Conservation (phyloP, 2,329 filamentous ascomycete genomes). For the Curvularia sp. region DNA sequence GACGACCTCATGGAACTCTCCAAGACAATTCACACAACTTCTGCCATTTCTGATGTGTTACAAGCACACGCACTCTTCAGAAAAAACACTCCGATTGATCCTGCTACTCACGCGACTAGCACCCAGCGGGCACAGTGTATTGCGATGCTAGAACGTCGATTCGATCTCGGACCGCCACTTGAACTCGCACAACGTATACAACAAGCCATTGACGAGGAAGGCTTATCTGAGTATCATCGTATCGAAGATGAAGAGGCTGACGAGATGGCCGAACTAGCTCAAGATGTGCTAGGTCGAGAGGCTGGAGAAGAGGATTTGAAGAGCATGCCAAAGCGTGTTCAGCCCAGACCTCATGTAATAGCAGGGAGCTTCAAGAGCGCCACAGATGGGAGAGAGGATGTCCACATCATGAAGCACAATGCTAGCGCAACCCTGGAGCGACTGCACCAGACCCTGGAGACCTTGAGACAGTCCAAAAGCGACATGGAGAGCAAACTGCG, state of each 20-base stretch:
- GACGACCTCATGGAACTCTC: conserved; percentile 88
- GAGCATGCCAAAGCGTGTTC: conserved; percentile 46
- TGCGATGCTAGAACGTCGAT: conserved; percentile 60
- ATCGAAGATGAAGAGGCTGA: conserved; percentile 74
- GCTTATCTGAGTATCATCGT: conserved; percentile 79
- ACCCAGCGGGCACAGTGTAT: conserved; percentile 37
- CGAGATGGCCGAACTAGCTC: conserved; percentile 74
- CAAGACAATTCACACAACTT: conserved; percentile 77
- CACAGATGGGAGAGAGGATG: conserved; percentile 55
- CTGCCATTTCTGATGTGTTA: conserved; percentile 62
- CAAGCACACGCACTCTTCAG: conserved; percentile 32
- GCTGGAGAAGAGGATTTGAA: conserved; percentile 67
- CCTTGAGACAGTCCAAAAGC: conserved; percentile 66
- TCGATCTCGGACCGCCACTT: conserved; percentile 71
- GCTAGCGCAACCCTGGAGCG: conserved; percentile 71
- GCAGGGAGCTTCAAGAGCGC: conserved; percentile 43
- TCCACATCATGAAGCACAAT: conserved; percentile 68
- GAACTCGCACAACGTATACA: conserved; percentile 75
- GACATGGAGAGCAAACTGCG: conserved; percentile 68
- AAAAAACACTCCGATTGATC: conserved; percentile 19
- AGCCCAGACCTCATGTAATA: conserved; percentile 45
- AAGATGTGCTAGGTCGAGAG: conserved; percentile 69
- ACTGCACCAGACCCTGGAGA: conserved; percentile 72
- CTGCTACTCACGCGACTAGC: conserved; percentile 17
- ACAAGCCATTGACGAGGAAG: conserved; percentile 89